A percentile compares a stretch with the other conserved stretches of the same genome.
Evolutionary conservation across 176 grass and related monocot genomes (phyloP).

Genomic region (Hordeum vulgare): DNA sequence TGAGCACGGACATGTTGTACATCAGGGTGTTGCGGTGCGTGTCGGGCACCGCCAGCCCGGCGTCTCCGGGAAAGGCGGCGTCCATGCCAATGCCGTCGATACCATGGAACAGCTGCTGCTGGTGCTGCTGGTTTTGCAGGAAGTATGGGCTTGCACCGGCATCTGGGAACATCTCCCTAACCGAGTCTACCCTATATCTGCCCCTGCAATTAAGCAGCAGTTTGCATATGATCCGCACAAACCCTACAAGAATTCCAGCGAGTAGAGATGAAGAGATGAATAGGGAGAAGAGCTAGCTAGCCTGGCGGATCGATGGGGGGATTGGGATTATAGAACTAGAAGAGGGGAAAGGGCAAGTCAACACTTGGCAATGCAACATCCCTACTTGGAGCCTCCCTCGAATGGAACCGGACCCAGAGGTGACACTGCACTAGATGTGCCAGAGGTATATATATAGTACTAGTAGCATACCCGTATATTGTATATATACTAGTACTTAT

Average conservation of each 20-base stretch:
- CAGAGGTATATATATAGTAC: background rate
- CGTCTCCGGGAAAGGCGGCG: background rate
- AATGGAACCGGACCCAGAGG: slow-evolving; percentile 52
- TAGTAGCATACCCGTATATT: too few relatives aligned
- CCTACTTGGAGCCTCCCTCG: slow-evolving; percentile 83
- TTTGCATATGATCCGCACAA: background rate
- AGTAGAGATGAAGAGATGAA: background rate
- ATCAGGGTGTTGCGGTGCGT: slow-evolving; percentile 36
- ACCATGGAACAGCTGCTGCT: slow-evolving; percentile 20
- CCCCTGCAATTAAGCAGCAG: background rate
- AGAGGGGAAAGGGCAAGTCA: slow-evolving; percentile 22
- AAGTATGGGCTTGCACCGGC: slow-evolving; percentile 38
- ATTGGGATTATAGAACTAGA: background rate
- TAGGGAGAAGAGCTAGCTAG: background rate
- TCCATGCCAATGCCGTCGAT: slow-evolving; percentile 3
- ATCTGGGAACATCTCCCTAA: slow-evolving; percentile 24
- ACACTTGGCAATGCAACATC: slow-evolving; percentile 53
- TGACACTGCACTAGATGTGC: background rate
- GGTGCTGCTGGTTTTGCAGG: slow-evolving; percentile 29
- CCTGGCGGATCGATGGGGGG: too few relatives aligned
- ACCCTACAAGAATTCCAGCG: background rate
- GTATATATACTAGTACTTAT: background rate
- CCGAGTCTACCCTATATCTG: background rate
- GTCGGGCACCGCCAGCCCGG: background rate
- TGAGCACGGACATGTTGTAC: slow-evolving; percentile 55